phyloP scores from a whole-genome alignment of 2,329 filamentous ascomycete genomes.

The Diaporthe longicolla region DNA sequence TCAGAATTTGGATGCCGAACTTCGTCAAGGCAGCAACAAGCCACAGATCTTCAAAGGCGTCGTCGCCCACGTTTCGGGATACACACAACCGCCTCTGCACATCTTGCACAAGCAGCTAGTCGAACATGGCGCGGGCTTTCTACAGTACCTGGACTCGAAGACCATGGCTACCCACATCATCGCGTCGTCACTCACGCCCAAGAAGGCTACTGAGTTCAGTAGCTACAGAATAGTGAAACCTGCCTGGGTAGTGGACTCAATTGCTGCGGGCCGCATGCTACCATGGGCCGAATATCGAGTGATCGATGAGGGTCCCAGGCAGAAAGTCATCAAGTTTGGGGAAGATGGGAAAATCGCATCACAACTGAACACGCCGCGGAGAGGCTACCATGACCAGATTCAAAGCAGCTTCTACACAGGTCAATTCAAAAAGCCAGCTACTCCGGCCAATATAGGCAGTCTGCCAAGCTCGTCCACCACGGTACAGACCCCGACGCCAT shows the following conservation, averaged over 20 bases:
- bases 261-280: slow-evolving; percentile 83
- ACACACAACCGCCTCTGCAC: slow-evolving; percentile 90
- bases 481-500: slow-evolving; percentile 32
- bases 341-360: slow-evolving; percentile 75
- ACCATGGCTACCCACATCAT: slow-evolving; percentile 97
- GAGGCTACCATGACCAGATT: slow-evolving; percentile 85
- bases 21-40: slow-evolving; percentile 80
- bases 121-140: slow-evolving; percentile 91
- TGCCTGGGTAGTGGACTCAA: slow-evolving; percentile 92
- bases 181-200: slow-evolving; percentile 88
- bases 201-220: slow-evolving; percentile 90
- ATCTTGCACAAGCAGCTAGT: slow-evolving; percentile 88
- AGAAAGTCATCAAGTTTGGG: slow-evolving; percentile 78
- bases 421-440: slow-evolving; percentile 69
- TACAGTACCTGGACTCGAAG: slow-evolving; percentile 96
- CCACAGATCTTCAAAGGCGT: slow-evolving; percentile 92
- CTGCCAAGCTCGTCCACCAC: slow-evolving; percentile 42
- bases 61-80: slow-evolving; percentile 93
- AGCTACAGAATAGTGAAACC: slow-evolving; percentile 94
- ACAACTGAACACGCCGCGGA: slow-evolving; percentile 70
- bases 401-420: slow-evolving; percentile 86
- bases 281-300: slow-evolving; percentile 91
- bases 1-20: slow-evolving; percentile 90
- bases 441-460: slow-evolving; percentile 45
- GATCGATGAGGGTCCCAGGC: slow-evolving; percentile 84